phyloP scores from a whole-genome alignment of 441 rosid species.

The Populus hybrid region DNA sequence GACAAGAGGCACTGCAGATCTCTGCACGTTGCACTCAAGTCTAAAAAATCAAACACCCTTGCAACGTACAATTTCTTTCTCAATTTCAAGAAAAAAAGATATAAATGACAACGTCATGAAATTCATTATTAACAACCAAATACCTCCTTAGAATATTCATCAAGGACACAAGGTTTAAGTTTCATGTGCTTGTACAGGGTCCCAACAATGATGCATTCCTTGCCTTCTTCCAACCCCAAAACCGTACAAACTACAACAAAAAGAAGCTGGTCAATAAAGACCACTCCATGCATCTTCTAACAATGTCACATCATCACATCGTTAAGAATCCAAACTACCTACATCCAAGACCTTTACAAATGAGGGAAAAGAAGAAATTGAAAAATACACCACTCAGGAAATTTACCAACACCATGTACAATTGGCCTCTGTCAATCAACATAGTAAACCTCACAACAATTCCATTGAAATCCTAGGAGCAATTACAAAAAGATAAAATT shows the following conservation, averaged over 20 bases:
- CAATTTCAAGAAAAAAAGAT: constrained; percentile 12
- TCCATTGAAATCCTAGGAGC: too few relatives aligned
- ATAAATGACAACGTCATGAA: background rate
- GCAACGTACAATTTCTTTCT: background rate
- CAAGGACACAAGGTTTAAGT: constrained; percentile 93
- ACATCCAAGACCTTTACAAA: background rate
- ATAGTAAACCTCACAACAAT: background rate
- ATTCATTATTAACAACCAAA: constrained; percentile 9
- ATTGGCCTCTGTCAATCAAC: background rate
- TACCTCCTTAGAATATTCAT: constrained; percentile 97
- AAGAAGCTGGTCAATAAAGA: constrained; percentile 7
- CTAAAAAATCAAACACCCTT: constrained; percentile 7
- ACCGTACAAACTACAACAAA: constrained; percentile 68
- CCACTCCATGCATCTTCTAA: constrained; percentile 6
- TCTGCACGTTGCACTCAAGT: constrained; percentile 41
- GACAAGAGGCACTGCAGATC: constrained; percentile 69
- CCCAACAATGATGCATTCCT: constrained; percentile 85
- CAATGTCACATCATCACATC: constrained; percentile 1
- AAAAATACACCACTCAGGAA: background rate
- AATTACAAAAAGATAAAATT: background rate
- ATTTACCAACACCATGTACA: background rate
- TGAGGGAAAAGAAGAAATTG: background rate
- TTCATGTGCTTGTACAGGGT: constrained; percentile 95
- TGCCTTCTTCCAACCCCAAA: constrained; percentile 79
- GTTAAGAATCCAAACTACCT: background rate